These are phyloP conservation scores for Boletellus ananas DNA, from an alignment of 768 basidiomycete genomes.

Conservation along the genomic window DNA sequence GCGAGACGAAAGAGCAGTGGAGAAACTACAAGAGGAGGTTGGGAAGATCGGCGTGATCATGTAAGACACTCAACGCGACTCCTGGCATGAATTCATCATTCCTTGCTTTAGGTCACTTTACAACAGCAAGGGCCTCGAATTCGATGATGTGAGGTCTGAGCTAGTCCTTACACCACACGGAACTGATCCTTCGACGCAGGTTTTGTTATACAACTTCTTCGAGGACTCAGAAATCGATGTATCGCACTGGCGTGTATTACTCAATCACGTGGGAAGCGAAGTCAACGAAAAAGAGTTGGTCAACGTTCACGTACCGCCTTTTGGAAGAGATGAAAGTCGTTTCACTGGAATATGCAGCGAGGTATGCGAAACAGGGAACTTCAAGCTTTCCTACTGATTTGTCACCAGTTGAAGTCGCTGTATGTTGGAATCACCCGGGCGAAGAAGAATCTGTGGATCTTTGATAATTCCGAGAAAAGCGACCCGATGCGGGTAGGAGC, in stretches of 20 bases:
- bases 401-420: slow-evolving; percentile 53
- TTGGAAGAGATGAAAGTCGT: slow-evolving; percentile 40
- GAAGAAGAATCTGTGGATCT: slow-evolving; percentile 66
- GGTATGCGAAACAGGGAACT: slow-evolving; percentile 30
- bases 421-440: slow-evolving; percentile 74
- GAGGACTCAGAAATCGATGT: slow-evolving; percentile 51
- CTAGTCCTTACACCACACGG: background rate
- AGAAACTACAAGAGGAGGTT: slow-evolving; percentile 46
- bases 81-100: background rate
- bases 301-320: slow-evolving; percentile 38
- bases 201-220: slow-evolving; percentile 74
- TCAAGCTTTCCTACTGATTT: background rate
- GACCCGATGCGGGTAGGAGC: slow-evolving; percentile 53
- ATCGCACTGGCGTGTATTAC: slow-evolving; percentile 58
- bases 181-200: slow-evolving; percentile 36
- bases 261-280: slow-evolving; percentile 38
- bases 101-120: slow-evolving; percentile 26
- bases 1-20: slow-evolving; percentile 51
- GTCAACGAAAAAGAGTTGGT: slow-evolving; percentile 10
- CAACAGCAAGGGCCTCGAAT: slow-evolving; percentile 32
- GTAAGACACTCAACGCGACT: slow-evolving; percentile 31
- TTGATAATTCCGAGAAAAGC: slow-evolving; percentile 54
- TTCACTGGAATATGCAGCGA: slow-evolving; percentile 59
- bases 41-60: slow-evolving; percentile 58
- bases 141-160: slow-evolving; percentile 13